Conservation (phyloP, 768 basidiomycete species). For the Rhodotorula sphaerocarpa region DNA sequence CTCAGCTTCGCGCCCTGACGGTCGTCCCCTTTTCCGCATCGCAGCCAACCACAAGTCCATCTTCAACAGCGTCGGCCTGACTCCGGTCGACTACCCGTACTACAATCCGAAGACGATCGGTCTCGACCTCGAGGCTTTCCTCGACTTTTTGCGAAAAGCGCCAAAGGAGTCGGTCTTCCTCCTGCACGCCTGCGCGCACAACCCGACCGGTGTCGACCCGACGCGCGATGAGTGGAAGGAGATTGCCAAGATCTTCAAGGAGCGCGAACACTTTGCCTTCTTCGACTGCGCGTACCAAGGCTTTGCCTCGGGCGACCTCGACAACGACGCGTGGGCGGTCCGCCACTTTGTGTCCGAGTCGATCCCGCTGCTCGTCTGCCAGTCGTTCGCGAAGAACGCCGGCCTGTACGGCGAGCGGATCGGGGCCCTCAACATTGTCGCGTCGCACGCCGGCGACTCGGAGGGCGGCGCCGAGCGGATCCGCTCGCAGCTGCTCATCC, state of each 20-base stretch:
- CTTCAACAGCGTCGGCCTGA: constrained; percentile 77
- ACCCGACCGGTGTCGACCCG: constrained; percentile 89
- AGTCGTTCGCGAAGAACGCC: constrained; percentile 99
- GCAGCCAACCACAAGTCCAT: constrained; percentile 63
- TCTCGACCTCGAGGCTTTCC: constrained; percentile 77
- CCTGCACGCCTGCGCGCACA: constrained; percentile 95
- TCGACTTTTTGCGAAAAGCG: constrained; percentile 49
- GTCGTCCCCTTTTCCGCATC: neutral
- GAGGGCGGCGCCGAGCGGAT: constrained; percentile 69
- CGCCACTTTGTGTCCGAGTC: constrained; percentile 86
- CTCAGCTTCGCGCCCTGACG: neutral
- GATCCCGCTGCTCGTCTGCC: constrained; percentile 75
- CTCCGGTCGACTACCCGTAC: constrained; percentile 79
- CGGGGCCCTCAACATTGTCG: constrained; percentile 79
- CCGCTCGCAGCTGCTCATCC: constrained; percentile 88
- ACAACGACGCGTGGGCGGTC: constrained; percentile 86
- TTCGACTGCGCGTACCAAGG: constrained; percentile 91
- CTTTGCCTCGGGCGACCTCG: constrained; percentile 87
- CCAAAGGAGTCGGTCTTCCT: constrained; percentile 76
- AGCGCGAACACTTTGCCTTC: constrained; percentile 72
- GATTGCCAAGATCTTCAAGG: constrained; percentile 72
- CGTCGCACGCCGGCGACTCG: constrained; percentile 47
- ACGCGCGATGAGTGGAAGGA: constrained; percentile 85
- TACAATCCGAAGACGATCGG: constrained; percentile 71
- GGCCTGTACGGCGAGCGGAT: constrained; percentile 97